Evolutionary conservation across 1,139 yeast genomes (phyloP).

Genomic region (Pichia sp.): DNA sequence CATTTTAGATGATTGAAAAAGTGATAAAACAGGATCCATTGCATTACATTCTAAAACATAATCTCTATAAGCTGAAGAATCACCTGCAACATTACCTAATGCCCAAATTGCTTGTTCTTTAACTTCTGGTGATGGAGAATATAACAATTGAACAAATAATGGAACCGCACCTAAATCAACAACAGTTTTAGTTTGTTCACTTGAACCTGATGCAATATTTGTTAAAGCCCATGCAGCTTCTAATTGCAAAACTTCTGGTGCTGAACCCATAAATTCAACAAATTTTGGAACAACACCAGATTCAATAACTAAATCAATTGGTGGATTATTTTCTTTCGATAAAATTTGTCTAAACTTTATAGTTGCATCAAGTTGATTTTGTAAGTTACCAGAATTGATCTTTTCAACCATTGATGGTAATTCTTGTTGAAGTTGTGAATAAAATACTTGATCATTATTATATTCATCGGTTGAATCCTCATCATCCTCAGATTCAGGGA

Average conservation of each 20-base stretch:
- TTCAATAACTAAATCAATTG: constrained; percentile 87
- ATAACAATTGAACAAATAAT: constrained; percentile 72
- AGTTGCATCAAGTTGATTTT: constrained; percentile 81
- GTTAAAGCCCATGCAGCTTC: constrained; percentile 99
- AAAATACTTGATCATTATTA: constrained; percentile 45
- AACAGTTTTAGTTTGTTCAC: constrained; percentile 84
- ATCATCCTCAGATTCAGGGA: constrained; percentile 34
- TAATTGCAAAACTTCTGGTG: constrained; percentile 81
- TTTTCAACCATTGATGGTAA: constrained; percentile 82
- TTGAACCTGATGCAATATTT: constrained; percentile 92
- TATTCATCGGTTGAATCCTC: constrained; percentile 36
- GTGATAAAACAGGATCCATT: constrained; percentile 75
- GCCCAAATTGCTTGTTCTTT: constrained; percentile 99
- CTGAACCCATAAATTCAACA: constrained; percentile 76
- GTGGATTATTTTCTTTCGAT: constrained; percentile 96
- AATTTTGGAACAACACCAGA: constrained; percentile 89
- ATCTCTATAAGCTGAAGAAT: constrained; percentile 84
- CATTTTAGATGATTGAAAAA: constrained; percentile 78
- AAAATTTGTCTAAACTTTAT: constrained; percentile 88
- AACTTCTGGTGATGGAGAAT: constrained; percentile 80
- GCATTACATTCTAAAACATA: constrained; percentile 80
- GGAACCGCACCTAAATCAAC: constrained; percentile 95
- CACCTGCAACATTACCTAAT: constrained; percentile 97
- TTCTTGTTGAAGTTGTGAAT: constrained; percentile 60
- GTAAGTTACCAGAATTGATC: constrained; percentile 71